Evolutionary conservation across 257 asterid genomes (phyloP), one percentile per base, ranked within the genome.

Genomic region (Solanum habrochaites): DNA sequence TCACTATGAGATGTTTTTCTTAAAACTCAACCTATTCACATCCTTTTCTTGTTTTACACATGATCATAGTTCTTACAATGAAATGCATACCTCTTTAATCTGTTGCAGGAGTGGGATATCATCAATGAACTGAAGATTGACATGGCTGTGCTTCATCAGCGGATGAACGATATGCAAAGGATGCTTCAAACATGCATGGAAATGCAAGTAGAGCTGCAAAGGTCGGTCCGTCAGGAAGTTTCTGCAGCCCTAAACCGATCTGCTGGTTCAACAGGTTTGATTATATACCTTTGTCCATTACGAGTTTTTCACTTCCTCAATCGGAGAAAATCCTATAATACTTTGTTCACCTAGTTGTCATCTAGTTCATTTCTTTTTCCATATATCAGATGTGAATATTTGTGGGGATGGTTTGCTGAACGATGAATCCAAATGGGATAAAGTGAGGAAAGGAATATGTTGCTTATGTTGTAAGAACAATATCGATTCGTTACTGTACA

Each of bases 111-210:
- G 83, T 94, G 93, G 93, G 97, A 93, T 66, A 89, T 94, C 70
- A 89, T 96, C 89, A 92, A 90, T 45, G 98, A 94, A 86, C 90
- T 95, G 90, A 94, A 96, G 87, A 87, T 90, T 40, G 98, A 97
- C 89, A 91, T 95, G 94, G 95, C 92, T 43, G 89, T 93, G 92
- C 98, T 97, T 91, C 95, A 92, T 31, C 95, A 93, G 86, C 91
- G 93, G 90, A 94, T 97, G 98, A 89, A 91, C 75, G 88, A 89
- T 74, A 93, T 97, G 98, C 98, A 97, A 89, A 93, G 90, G 83
- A 93, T 92, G 97, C 93, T 97, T 52, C 98, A 95, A 92, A 89
- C 97, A 27, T 96, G 96, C 97, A 92, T 93, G 97, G 97, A 93
- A 77, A 94, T 96, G 95, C 98, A 96, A 85, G 87, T 93, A 37